Evolutionary conservation across 179 eudicot species (phyloP), one percentile per base, ranked within the genome.

Genomic region (Monotropa hypopitys): DNA sequence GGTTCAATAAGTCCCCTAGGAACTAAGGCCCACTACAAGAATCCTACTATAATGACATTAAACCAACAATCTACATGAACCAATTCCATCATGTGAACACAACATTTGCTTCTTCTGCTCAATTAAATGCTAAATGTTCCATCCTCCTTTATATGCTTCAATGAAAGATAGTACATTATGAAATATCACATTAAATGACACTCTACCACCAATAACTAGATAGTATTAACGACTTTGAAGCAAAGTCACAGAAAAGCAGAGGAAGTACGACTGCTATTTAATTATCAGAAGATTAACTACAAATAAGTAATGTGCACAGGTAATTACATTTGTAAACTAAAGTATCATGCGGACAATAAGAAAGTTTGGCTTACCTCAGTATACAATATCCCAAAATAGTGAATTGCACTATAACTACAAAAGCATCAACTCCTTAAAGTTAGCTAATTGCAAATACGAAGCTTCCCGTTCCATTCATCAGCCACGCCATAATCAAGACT

Each of bases 401-500:
- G 78, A 16, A 45, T 32, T 66, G 69, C 70, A 63, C 71, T 70
- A 66, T 56, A 67, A 54, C 49, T 12, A 42, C 30, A 70, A 57
- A 61, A 51, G 57, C 70, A 68, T 35, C 26, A 72, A 43, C 63
- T 33, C 63, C 73, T 33, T 53, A 53, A 47, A 57, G 15, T n/a
- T 54, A 72, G 47, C 81, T 85, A 90, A 86, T 82, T 85, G 89
- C 94, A 89, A 56, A 92, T 88, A 59, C 91, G 85, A 83, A 90
- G 90, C 80, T 89, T 92, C 76, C 86, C 97, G 7, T 88, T 84
- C 82, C 87, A 85, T 70, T 92, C 97, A 85, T 91, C 97, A 54
- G 92, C 88, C 62, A 90, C 92, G 10, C 98, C 98, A 83, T 94
- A 94, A 87, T 94, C 98, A 80, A 94, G 85, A 80, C 94, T 94